phyloP scores from a whole-genome alignment of 2,329 filamentous ascomycete genomes.

The Aspergillus texensis region DNA sequence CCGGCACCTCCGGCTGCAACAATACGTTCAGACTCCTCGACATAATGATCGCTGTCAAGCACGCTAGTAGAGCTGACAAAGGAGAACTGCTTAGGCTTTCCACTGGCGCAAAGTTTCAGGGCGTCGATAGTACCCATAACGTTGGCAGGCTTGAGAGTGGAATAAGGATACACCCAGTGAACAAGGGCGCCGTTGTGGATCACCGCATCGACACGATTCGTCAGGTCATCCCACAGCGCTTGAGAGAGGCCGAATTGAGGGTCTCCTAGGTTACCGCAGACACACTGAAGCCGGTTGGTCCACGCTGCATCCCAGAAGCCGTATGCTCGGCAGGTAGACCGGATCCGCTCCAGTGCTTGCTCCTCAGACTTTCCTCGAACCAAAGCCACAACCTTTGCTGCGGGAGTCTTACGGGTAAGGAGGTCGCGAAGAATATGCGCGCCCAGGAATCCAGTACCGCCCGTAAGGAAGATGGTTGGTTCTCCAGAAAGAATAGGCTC shows the following conservation, averaged over 20 bases:
- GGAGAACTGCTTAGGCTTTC: constrained; percentile 75
- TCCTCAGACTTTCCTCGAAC: constrained; percentile 69
- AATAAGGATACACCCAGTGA: constrained; percentile 82
- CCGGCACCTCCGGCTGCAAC: constrained; percentile 63
- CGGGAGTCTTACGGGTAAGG: constrained; percentile 60
- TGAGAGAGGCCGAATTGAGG: constrained; percentile 73
- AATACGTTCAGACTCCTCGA: constrained; percentile 69
- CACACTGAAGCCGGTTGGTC: constrained; percentile 64
- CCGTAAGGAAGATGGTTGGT: constrained; percentile 77
- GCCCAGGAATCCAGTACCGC: constrained; percentile 87
- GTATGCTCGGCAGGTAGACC: constrained; percentile 71
- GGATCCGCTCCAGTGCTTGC: constrained; percentile 66
- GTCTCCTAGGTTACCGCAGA: constrained; percentile 74
- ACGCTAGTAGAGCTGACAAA: constrained; percentile 84
- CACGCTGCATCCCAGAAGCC: constrained; percentile 72
- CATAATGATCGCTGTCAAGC: constrained; percentile 80
- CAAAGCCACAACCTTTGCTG: constrained; percentile 70
- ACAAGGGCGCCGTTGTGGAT: constrained; percentile 80
- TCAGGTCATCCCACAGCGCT: constrained; percentile 65
- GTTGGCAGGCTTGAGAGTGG: constrained; percentile 71
- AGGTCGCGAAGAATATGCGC: constrained; percentile 78
- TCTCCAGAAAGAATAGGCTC: constrained; percentile 37
- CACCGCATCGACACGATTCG: constrained; percentile 68
- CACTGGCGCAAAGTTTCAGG: constrained; percentile 73
- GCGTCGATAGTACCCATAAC: constrained; percentile 79